Evolutionary conservation across 148 eudicot genomes (phyloP), one percentile per base, ranked within the genome.

Genomic region (Diospyros kaki): DNA sequence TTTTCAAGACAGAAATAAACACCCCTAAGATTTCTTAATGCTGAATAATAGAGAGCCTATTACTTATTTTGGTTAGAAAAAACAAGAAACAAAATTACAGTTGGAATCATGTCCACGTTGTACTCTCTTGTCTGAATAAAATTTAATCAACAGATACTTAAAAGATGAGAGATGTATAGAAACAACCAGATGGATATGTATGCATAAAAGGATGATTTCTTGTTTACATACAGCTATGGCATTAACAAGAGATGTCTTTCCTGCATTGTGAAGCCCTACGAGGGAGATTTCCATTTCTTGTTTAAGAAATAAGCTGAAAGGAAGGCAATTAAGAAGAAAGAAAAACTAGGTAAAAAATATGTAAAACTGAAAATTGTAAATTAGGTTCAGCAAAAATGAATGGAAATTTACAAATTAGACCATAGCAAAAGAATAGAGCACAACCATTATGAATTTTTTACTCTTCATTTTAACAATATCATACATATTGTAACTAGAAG

Each of bases 241-340:
- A 80, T 91, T 90, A 60, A 94, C 95, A 66, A 94, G 93, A 67
- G 98, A 90, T 6, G 98, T 88, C 75, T 94, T 94, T 66, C 98
- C 98, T 39, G 98, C 98, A 82, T 90, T 88, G 72, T 94, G 98
- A 76, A 94, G 98, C 66, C 97, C 98, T 28, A 94, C 84, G 4
- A 94, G 91, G 58, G 97, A 91, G 40, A 94, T 89, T 78, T 94
- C 98, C 98, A 94, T 94, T 84, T 94, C 98, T 86, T 89, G 97
- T 81, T 94, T 94, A 64, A 81, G 90, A 81, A 94, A 91, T 15
- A 94, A 73, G 81, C 98, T 94, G 88, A 58, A 64, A 82, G 38
- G 59, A 73, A 80, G 51, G 68, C 46, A 75, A 13, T 17, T 17
- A 11, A 14, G 41, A 15, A 44, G n/a, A 62, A 11, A 13, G 15